Base-by-base conservation (phyloP, 2,329 filamentous ascomycete genomes). In the Ambrosiella beaveri region DNA sequence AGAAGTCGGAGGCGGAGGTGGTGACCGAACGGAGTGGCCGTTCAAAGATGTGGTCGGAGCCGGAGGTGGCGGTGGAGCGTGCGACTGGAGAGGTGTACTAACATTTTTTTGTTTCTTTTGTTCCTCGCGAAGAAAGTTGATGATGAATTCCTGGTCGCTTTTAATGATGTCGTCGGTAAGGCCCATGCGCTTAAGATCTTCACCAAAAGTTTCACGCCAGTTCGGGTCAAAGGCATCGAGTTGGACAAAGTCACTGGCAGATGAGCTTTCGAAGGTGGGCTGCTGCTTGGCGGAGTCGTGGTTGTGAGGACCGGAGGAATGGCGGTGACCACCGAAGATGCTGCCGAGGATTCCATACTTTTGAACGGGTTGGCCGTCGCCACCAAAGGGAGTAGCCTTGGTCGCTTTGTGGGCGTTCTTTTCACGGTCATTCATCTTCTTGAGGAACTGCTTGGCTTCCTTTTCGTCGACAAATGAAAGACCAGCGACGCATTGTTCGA, bases 391-490 rank as follows among this genome's bases (percentile, higher is more conserved):
- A 39, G 86, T 91, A 62, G 81, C 77, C 68, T 76, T 82, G 2
- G 90, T 96, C 62, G 84, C 82, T 73, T 94, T 94, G 73, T 85
- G 91, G 45, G 89, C 91, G 71, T 91, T 90, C 79, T 95, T 96
- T 73, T 97, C 90, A 63, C 90, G 79, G 67, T 96, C 90, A 65
- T 93, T 85, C 79, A 98, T 87, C 75, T 96, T 97, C 78, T 96
- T 95, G 71, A 90, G 84, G 73, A 98, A 97, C 60, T 88, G 86
- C 72, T 88, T 94, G 39, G 93, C 93, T 73, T 98, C 93, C 71
- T 96, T 97, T 74, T 97, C 93, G 69, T 97, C 93, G 61, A 85
- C 83, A 66, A 98, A 98, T 27, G 88, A 95, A 61, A 98, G 73
- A 0, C 84, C 93, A 5, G 89, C 93, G 61, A 94, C 74, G 66